These are phyloP conservation scores for Metschnikowia lochheadii DNA, from an alignment of 805 yeast genomes.

Conservation along the genomic window DNA sequence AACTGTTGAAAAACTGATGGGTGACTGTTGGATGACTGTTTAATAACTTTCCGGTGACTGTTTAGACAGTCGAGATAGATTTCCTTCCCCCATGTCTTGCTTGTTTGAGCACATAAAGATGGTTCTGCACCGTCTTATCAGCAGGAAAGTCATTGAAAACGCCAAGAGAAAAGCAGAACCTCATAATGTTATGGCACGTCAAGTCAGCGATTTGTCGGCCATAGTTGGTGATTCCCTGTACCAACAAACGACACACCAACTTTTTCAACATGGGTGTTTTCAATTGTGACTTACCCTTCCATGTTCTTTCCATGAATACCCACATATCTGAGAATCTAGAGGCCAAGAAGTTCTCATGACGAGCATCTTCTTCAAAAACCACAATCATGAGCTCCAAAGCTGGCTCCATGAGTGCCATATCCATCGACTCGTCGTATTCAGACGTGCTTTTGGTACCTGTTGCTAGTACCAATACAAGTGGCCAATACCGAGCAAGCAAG, in stretches of 20 bases:
- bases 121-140: conserved; percentile 25
- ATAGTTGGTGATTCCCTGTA: conserved; percentile 35
- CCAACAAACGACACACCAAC: conserved; percentile 26
- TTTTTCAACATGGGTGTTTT: background rate
- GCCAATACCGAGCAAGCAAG: conserved; percentile 33
- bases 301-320: conserved; percentile 20
- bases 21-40: no score
- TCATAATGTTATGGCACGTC: conserved; percentile 32
- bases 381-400: conserved; percentile 26
- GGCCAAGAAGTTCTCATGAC: conserved; percentile 45
- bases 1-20: no score
- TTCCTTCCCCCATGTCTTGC: background rate
- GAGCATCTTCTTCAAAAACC: conserved; percentile 28
- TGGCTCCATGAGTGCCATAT: conserved; percentile 20
- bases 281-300: background rate
- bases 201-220: conserved; percentile 40
- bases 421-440: conserved; percentile 4
- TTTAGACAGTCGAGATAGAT: no score
- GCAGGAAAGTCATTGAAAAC: conserved; percentile 17
- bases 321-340: conserved; percentile 47
- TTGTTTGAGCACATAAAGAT: conserved; percentile 26
- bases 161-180: conserved; percentile 28
- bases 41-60: no score
- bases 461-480: conserved; percentile 21
- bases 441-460: conserved; percentile 18